Evolutionary conservation across 257 asterid species (phyloP).

Genomic region (Penstemon newberryi): DNA sequence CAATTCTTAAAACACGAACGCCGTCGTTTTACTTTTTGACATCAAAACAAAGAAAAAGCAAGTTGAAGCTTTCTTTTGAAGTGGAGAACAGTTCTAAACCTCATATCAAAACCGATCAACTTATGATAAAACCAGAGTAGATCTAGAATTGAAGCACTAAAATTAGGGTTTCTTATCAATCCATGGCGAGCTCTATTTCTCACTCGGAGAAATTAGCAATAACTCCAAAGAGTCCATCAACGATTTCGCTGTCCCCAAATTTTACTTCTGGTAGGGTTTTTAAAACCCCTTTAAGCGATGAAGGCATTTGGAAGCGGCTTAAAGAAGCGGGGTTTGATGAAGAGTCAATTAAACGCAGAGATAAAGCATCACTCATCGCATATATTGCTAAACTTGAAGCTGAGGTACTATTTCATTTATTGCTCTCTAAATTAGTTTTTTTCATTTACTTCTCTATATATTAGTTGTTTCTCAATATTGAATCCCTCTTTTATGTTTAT

Average conservation of each 20-base stretch:
- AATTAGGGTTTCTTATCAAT: constrained; percentile 21
- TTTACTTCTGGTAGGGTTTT: constrained; percentile 57
- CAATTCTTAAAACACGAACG: constrained; percentile 17
- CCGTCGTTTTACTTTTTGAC: constrained; percentile 25
- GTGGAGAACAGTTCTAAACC: constrained; percentile 16
- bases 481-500: background rate
- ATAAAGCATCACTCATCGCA: constrained; percentile 86
- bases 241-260: constrained; percentile 40
- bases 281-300: constrained; percentile 73
- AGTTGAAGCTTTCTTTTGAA: constrained; percentile 11
- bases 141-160: constrained; percentile 5
- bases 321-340: constrained; percentile 92
- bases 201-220: constrained; percentile 54
- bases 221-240: constrained; percentile 49
- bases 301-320: constrained; percentile 74
- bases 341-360: constrained; percentile 87
- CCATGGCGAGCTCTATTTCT: constrained; percentile 50
- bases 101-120: constrained; percentile 14
- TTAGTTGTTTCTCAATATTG: too few species aligned
- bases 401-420: constrained; percentile 48
- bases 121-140: constrained; percentile 11
- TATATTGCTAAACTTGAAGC: constrained; percentile 86
- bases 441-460: background rate
- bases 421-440: background rate
- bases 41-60: constrained; percentile 7